Conservation (phyloP, 2,329 filamentous ascomycete species). For the Clonostachys rosea region DNA sequence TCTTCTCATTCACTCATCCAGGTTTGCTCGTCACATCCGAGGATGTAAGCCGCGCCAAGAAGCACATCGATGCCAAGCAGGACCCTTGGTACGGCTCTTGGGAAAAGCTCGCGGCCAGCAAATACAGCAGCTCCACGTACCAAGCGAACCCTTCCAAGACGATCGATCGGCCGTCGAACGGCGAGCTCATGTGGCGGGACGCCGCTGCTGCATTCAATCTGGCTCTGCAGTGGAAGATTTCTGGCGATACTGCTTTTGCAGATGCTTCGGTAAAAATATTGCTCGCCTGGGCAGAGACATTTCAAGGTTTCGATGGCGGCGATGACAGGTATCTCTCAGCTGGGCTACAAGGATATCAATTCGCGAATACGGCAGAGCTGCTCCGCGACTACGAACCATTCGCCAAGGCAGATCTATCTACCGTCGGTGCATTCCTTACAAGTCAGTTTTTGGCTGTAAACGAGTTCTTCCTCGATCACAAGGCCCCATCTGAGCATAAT, state of each 20-base stretch:
- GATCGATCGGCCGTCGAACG: neutral
- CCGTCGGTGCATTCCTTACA: slow-evolving; percentile 20
- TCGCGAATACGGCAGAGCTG: slow-evolving; percentile 39
- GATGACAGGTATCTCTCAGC: slow-evolving; percentile 23
- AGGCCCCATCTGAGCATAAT: slow-evolving; percentile 19
- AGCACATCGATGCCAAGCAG: neutral
- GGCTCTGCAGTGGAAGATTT: neutral
- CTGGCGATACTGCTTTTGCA: neutral
- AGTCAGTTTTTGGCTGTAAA: slow-evolving; percentile 32
- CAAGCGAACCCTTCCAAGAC: neutral
- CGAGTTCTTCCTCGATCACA: slow-evolving; percentile 24
- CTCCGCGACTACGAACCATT: slow-evolving; percentile 20
- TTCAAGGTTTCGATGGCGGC: neutral
- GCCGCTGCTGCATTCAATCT: neutral
- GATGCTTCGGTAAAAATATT: neutral
- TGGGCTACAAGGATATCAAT: slow-evolving; percentile 38
- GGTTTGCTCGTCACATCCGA: neutral
- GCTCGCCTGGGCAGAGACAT: neutral
- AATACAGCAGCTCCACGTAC: neutral
- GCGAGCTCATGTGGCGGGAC: neutral
- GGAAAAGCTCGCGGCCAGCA: neutral
- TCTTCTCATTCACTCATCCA: neutral
- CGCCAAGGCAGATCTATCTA: slow-evolving; percentile 18
- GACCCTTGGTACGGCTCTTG: neutral
- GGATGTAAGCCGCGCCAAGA: neutral